These are phyloP conservation scores for Ogataea henricii DNA, from an alignment of 805 yeast genomes.

Conservation along the genomic window DNA sequence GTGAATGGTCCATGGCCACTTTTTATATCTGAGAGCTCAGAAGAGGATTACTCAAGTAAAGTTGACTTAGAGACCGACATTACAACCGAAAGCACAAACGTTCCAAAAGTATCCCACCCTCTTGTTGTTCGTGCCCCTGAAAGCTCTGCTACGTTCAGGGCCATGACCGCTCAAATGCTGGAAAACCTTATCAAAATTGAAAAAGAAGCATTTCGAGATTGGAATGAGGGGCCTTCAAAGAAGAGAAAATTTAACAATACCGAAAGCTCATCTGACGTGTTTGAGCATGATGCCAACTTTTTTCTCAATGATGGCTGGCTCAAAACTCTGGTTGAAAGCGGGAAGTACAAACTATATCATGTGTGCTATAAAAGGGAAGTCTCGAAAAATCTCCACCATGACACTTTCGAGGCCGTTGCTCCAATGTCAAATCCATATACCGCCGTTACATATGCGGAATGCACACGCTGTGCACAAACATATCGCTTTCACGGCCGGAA, in stretches of 20 bases:
- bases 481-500: slow-evolving; percentile 11
- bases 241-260: slow-evolving; percentile 13
- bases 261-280: slow-evolving; percentile 20
- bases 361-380: slow-evolving; percentile 4
- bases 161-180: too few relatives aligned
- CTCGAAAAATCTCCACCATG: not conserved
- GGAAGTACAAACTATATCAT: slow-evolving; percentile 10
- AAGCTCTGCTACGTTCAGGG: too few relatives aligned
- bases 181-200: too few relatives aligned
- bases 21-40: too few relatives aligned
- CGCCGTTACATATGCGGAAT: slow-evolving; percentile 12
- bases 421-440: slow-evolving; percentile 8
- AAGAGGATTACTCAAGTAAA: too few relatives aligned
- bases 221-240: too few relatives aligned
- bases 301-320: slow-evolving; percentile 16
- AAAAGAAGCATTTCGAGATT: too few relatives aligned
- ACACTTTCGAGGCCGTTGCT: not conserved
- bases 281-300: slow-evolving; percentile 7
- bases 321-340: slow-evolving; percentile 9
- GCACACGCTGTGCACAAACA: slow-evolving; percentile 8
- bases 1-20: too few relatives aligned
- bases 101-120: too few relatives aligned
- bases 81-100: too few relatives aligned
- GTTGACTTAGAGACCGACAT: too few relatives aligned
- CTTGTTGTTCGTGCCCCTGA: too few relatives aligned